Evolutionary conservation across 495 filamentous ascomycete species (phyloP).

Genomic region (Xylaria intraflava): DNA sequence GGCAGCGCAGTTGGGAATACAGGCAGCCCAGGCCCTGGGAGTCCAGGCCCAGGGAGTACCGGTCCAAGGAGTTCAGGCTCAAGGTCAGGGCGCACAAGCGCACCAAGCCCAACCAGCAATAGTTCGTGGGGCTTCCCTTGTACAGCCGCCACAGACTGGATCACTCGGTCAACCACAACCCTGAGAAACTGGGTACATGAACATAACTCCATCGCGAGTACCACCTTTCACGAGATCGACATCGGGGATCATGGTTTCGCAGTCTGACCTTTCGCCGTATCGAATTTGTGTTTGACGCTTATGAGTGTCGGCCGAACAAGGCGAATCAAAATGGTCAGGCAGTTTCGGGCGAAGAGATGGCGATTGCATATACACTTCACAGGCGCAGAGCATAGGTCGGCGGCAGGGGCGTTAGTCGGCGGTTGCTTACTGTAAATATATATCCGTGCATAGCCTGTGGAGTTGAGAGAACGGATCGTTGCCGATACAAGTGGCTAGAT

Average conservation of each 20-base stretch:
- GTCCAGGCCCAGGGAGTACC: slow-evolving; percentile 34
- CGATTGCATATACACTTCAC: slow-evolving; percentile 9
- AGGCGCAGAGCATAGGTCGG: background rate
- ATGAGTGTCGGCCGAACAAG: background rate
- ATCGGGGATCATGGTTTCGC: background rate
- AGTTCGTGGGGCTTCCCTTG: background rate
- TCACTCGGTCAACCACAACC: background rate
- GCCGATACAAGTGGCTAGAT: background rate
- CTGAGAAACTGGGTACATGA: background rate
- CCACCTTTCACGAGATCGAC: background rate
- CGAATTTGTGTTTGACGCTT: slow-evolving; percentile 9
- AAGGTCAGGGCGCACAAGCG: slow-evolving; percentile 6
- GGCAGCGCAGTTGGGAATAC: slow-evolving; percentile 18
- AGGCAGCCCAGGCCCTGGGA: slow-evolving; percentile 17
- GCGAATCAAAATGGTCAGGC: background rate
- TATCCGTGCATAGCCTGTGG: background rate
- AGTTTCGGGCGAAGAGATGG: background rate
- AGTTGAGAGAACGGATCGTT: background rate
- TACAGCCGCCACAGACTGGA: slow-evolving; percentile 3
- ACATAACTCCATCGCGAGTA: background rate
- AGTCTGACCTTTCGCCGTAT: background rate
- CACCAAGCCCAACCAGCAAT: slow-evolving; percentile 3
- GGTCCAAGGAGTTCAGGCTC: no score
- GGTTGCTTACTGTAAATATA: slow-evolving; percentile 8
- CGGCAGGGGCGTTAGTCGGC: background rate